These are phyloP conservation scores for Leonotis leonurus DNA, from an alignment of 257 asterid species.

Conservation along the genomic window DNA sequence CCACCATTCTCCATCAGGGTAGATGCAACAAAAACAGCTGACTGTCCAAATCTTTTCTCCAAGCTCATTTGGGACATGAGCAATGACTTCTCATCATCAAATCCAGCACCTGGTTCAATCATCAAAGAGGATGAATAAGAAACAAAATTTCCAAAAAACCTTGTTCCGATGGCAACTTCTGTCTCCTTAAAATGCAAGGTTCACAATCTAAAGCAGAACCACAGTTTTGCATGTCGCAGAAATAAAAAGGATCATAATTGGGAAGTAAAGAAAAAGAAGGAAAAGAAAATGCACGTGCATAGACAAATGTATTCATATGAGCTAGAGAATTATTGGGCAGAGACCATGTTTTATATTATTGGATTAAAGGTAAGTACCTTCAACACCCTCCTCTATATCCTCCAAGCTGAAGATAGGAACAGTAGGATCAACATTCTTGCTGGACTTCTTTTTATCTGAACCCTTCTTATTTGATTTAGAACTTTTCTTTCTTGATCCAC, in stretches of 20 bases:
- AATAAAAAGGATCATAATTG: background rate
- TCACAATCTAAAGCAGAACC: background rate
- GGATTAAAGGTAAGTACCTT: conserved; percentile 50
- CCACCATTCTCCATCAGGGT: conserved; percentile 98
- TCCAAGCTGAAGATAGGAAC: conserved; percentile 92
- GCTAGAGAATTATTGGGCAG: conserved; percentile 5
- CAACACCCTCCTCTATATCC: conserved; percentile 97
- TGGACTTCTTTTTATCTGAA: conserved; percentile 87
- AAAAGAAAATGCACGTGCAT: no score
- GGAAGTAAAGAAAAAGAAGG: background rate
- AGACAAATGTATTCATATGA: background rate
- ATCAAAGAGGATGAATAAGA: conserved; percentile 10
- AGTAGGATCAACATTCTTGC: conserved; percentile 86
- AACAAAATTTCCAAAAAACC: background rate
- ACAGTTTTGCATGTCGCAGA: background rate
- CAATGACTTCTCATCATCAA: conserved; percentile 86
- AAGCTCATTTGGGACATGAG: conserved; percentile 94
- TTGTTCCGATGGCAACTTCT: background rate
- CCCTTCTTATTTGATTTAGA: conserved; percentile 74
- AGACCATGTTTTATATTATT: background rate
- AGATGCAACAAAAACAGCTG: conserved; percentile 95
- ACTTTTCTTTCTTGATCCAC: conserved; percentile 69
- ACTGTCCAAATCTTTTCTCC: conserved; percentile 95
- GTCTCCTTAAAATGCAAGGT: background rate
- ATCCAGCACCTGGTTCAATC: conserved; percentile 68